Conservation (phyloP, 345 rosid genomes). For the Trapa bicornis region DNA sequence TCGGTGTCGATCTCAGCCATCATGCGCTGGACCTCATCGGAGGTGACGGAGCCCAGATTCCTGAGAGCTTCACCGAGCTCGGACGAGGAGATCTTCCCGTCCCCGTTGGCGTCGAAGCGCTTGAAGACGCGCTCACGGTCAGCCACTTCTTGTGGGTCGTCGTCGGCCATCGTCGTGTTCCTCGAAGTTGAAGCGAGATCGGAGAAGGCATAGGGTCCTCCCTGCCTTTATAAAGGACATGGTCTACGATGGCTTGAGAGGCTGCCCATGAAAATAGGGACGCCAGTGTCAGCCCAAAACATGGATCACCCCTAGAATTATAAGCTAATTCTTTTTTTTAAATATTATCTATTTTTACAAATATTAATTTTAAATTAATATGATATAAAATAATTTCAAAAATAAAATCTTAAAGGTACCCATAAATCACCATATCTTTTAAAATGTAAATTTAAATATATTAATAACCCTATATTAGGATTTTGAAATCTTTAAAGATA, state of each 20-base stretch:
- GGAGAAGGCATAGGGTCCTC: not conserved
- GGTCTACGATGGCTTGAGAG: not conserved
- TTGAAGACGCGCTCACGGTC: conserved; percentile 69
- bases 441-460: too few species aligned
- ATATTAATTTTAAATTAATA: too few species aligned
- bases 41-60: conserved; percentile 49
- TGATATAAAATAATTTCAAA: too few species aligned
- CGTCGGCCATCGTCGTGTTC: conserved; percentile 34
- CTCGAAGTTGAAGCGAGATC: not conserved
- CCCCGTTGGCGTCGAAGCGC: conserved; percentile 68
- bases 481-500: too few species aligned
- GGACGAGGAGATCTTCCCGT: conserved; percentile 57
- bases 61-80: conserved; percentile 76
- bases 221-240: not conserved
- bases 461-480: too few species aligned
- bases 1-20: conserved; percentile 90
- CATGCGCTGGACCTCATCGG: conserved; percentile 61
- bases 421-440: too few species aligned
- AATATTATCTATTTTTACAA: too few species aligned
- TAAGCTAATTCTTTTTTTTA: not conserved
- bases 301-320: conserved; percentile 3
- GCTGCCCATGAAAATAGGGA: not conserved
- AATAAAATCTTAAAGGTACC: too few species aligned
- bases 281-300: not conserved
- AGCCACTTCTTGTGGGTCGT: conserved; percentile 30